Evolutionary conservation across 208 protist species (phyloP).

Genomic region (Leishmania mexicana): DNA sequence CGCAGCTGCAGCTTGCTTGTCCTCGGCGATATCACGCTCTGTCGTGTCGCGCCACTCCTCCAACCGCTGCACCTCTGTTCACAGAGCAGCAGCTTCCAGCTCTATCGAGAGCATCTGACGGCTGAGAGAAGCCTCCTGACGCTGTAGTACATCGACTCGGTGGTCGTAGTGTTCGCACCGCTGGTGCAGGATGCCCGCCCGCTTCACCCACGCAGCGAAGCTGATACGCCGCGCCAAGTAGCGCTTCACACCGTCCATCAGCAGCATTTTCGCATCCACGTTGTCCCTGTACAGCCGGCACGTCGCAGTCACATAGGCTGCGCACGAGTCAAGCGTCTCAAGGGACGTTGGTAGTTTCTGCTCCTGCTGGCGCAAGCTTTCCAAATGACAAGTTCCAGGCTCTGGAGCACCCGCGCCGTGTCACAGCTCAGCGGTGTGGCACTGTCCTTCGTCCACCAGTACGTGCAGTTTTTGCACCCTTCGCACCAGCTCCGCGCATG

Average conservation of each 20-base stretch:
- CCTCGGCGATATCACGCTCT: background rate
- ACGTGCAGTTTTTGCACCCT: slow-evolving; percentile 3
- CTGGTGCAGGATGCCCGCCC: background rate
- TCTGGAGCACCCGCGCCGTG: background rate
- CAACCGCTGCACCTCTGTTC: background rate
- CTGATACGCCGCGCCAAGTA: background rate
- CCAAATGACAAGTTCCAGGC: background rate
- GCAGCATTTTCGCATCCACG: slow-evolving; percentile 8
- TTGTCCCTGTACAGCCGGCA: slow-evolving; percentile 9
- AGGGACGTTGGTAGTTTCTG: background rate
- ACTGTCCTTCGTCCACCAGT: background rate
- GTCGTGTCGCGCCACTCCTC: background rate
- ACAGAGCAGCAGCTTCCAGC: background rate
- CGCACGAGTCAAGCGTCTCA: slow-evolving; percentile 2
- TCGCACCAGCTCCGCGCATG: slow-evolving; percentile 10
- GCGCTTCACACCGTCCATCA: background rate
- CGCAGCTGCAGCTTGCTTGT: background rate
- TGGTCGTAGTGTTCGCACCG: background rate
- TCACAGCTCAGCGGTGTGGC: slow-evolving; percentile 1
- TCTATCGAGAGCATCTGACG: background rate
- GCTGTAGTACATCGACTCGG: background rate
- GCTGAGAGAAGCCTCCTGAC: background rate
- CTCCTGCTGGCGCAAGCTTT: background rate
- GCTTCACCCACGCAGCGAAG: background rate
- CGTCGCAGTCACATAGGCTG: background rate